Evolutionary conservation across 1,139 yeast genomes (phyloP).

Genomic region (Pichia sp.): DNA sequence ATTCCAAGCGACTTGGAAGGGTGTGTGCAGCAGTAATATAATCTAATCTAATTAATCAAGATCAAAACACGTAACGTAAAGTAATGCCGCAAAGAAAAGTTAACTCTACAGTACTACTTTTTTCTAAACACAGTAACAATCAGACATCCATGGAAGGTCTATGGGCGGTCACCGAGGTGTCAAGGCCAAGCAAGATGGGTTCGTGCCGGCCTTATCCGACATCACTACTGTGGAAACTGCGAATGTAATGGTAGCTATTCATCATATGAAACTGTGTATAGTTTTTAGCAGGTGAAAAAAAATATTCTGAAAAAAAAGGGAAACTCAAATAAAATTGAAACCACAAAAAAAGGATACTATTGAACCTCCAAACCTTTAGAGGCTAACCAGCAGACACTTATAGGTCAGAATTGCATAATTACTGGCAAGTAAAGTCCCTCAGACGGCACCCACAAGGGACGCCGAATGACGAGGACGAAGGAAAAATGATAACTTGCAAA

Average conservation of each 20-base stretch:
- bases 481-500: slow-evolving; percentile 30
- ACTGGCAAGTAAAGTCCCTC: slow-evolving; percentile 79
- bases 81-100: neutral
- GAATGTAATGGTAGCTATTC: slow-evolving; percentile 73
- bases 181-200: slow-evolving; percentile 52
- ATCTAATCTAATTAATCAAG: neutral
- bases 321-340: neutral
- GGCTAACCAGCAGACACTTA: slow-evolving; percentile 15
- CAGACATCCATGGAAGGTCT: slow-evolving; percentile 64
- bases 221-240: slow-evolving; percentile 91
- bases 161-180: slow-evolving; percentile 79
- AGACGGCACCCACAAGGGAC: slow-evolving; percentile 13
- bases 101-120: neutral
- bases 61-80: neutral
- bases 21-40: slow-evolving; percentile 30
- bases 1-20: slow-evolving; percentile 31
- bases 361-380: slow-evolving; percentile 12
- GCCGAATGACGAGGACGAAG: slow-evolving; percentile 24
- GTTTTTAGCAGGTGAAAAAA: neutral
- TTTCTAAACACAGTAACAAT: slow-evolving; percentile 28
- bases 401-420: slow-evolving; percentile 35
- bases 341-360: neutral
- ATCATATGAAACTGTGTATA: slow-evolving; percentile 46
- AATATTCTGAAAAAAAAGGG: neutral
- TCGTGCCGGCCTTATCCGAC: slow-evolving; percentile 46